Conservation (phyloP, 768 basidiomycete species). For the Rhizopogon vesiculosus region DNA sequence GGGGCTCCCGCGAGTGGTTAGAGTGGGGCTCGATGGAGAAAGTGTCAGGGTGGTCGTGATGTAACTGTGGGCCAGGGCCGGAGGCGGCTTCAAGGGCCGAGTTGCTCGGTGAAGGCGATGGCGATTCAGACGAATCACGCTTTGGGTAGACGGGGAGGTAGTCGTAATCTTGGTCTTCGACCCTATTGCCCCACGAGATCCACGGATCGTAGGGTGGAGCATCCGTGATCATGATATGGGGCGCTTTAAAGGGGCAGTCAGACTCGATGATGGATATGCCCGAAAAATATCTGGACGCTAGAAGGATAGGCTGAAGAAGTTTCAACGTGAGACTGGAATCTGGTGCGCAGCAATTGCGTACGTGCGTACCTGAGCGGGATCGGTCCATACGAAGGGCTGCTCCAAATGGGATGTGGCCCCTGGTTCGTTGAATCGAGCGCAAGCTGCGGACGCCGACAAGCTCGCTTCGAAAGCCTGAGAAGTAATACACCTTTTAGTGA, state of each 20-base stretch:
- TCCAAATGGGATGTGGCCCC: slow-evolving; percentile 30
- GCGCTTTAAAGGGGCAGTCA: slow-evolving; percentile 32
- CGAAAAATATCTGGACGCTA: slow-evolving; percentile 12
- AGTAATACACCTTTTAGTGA: slow-evolving; percentile 1
- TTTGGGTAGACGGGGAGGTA: slow-evolving; percentile 1
- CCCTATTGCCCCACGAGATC: slow-evolving; percentile 30
- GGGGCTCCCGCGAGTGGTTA: slow-evolving; percentile 4
- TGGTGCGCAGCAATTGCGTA: not conserved
- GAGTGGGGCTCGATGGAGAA: too few relatives aligned
- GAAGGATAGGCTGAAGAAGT: slow-evolving; percentile 29
- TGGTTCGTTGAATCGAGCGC: slow-evolving; percentile 34
- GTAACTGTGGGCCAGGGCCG: not conserved
- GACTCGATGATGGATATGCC: slow-evolving; percentile 42
- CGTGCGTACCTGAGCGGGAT: slow-evolving; percentile 44
- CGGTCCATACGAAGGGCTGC: slow-evolving; percentile 41
- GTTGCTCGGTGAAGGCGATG: not conserved
- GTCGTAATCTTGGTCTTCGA: slow-evolving; percentile 3
- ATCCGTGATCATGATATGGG: slow-evolving; percentile 42
- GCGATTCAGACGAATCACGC: too few relatives aligned
- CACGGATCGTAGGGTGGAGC: slow-evolving; percentile 36
- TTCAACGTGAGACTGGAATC: not conserved
- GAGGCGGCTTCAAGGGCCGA: not conserved
- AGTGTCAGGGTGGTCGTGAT: not conserved
- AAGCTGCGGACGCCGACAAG: slow-evolving; percentile 29
- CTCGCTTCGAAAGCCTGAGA: slow-evolving; percentile 38